A percentile compares a stretch with the other conserved stretches of the same genome.
Conservation (phyloP, 805 yeast genomes). For the Maudiozyma turicensis region DNA sequence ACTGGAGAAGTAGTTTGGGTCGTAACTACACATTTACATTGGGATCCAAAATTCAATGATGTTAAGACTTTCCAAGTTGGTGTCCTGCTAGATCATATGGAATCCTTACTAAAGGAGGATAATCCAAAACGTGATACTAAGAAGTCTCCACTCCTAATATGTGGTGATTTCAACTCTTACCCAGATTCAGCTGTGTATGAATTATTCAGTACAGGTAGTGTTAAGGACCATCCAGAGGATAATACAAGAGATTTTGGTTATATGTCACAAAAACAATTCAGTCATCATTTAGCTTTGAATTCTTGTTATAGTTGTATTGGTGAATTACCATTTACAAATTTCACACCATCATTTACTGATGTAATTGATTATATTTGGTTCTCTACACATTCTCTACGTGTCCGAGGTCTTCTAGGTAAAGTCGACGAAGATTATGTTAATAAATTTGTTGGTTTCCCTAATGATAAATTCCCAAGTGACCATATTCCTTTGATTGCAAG, state of each 20-base stretch:
- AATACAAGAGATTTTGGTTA: conserved; percentile 84
- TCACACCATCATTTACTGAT: conserved; percentile 86
- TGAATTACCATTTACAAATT: conserved; percentile 90
- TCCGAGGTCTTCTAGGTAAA: conserved; percentile 77
- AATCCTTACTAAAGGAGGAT: conserved; percentile 44
- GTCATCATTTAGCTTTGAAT: conserved; percentile 69
- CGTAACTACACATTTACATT: conserved; percentile 90
- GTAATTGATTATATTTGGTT: conserved; percentile 96
- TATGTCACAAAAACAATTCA: conserved; percentile 81
- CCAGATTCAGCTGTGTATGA: conserved; percentile 86
- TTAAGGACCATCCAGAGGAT: conserved; percentile 70
- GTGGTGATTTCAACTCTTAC: conserved; percentile 94
- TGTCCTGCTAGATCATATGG: conserved; percentile 79
- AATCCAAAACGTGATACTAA: conserved; percentile 40
- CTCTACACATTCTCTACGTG: conserved; percentile 69
- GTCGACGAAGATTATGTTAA: conserved; percentile 70
- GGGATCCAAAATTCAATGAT: conserved; percentile 96
- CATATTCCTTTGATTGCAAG: conserved; percentile 81
- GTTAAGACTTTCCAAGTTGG: conserved; percentile 96
- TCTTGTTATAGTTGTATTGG: conserved; percentile 79
- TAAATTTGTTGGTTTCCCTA: conserved; percentile 85
- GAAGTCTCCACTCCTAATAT: conserved; percentile 60
- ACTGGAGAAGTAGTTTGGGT: conserved; percentile 66
- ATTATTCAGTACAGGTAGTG: conserved; percentile 71
- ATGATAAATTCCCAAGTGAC: conserved; percentile 88